These are phyloP conservation scores for Waltergamsia citrina DNA, from an alignment of 2,329 filamentous ascomycete genomes.

Conservation along the genomic window DNA sequence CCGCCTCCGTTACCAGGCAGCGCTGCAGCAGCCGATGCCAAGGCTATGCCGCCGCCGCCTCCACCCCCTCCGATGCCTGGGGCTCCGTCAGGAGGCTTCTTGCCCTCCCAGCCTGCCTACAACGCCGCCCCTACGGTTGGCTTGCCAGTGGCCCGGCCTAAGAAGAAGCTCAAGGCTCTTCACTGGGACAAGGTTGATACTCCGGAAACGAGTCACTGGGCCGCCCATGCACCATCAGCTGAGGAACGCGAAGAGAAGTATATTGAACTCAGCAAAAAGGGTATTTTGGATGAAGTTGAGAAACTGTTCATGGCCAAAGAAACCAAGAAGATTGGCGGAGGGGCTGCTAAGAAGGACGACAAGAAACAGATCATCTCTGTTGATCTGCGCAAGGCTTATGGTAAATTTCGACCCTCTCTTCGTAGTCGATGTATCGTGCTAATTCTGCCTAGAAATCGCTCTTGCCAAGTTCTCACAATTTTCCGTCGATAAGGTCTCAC, in stretches of 20 bases:
- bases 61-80: constrained; percentile 34
- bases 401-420: too few relatives aligned
- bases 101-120: constrained; percentile 53
- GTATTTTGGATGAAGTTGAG: constrained; percentile 95
- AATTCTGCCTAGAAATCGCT: constrained; percentile 58
- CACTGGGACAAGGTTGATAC: constrained; percentile 99
- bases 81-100: constrained; percentile 56
- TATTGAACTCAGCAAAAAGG: constrained; percentile 82
- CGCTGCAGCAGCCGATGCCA: constrained; percentile 2
- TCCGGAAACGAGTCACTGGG: constrained; percentile 88
- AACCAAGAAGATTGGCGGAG: constrained; percentile 74
- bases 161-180: constrained; percentile 98
- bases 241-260: constrained; percentile 95
- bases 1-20: constrained; percentile 28
- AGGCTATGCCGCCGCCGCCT: constrained; percentile 18
- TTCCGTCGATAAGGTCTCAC: constrained; percentile 74
- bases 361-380: constrained; percentile 96
- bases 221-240: constrained; percentile 72
- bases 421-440: constrained; percentile 16
- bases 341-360: constrained; percentile 69
- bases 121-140: constrained; percentile 46
- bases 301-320: constrained; percentile 97
- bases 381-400: constrained; percentile 81
- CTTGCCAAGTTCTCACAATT: constrained; percentile 86
- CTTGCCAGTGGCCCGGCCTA: constrained; percentile 75